Base-by-base conservation (phyloP, 2,329 filamentous ascomycete genomes). In the Plenodomus lindquistii region DNA sequence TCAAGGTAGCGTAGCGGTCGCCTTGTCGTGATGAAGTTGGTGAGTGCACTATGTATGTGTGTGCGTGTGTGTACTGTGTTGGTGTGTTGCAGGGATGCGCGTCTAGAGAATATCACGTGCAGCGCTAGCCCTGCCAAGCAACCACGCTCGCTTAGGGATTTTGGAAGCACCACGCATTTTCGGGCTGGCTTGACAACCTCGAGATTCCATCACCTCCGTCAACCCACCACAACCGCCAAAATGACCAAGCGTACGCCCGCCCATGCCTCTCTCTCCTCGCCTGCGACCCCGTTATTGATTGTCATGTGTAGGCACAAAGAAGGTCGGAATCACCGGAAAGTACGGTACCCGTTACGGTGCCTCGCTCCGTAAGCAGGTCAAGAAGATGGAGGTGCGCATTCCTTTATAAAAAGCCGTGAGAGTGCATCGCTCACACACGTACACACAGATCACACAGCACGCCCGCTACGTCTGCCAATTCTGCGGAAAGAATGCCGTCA, bases 261-360 rank as follows among this genome's bases (percentile, higher is more conserved):
- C 37, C 41, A 35, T 21, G n/a, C 40, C 43, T 39, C 37, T 38
- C 39, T 16, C 40, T 42, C 40, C 37, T 38, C 39, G 43, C 43
- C 37, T 19, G 27, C 37, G 40, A 49, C 4, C 10, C 37, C 50
- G 38, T 42, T 55, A 52, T 58, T 64, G 57, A 64, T 54, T 50
- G 49, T 38, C 34, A 54, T 55, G 50, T 57, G 49, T 46, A 62
- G 59, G 63, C 59, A 66, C 65, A 57, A 69, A 67, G 65, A 67
- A 96, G 89, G 91, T 96, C 86, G 91, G 91, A 79, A 92, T 97
- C 79, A 97, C 93, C 83, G 90, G 92, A 82, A 70, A 96, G 87
- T 97, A 96, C 82, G 92, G 92, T 85, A 92, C 88, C 77, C 90
- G 91, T 87, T 95, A 88, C 81, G 94, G 93, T 92, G 93, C 94